Evolutionary conservation across 176 grass and related monocot species (phyloP).

Genomic region (Coix lacrymajobi): DNA sequence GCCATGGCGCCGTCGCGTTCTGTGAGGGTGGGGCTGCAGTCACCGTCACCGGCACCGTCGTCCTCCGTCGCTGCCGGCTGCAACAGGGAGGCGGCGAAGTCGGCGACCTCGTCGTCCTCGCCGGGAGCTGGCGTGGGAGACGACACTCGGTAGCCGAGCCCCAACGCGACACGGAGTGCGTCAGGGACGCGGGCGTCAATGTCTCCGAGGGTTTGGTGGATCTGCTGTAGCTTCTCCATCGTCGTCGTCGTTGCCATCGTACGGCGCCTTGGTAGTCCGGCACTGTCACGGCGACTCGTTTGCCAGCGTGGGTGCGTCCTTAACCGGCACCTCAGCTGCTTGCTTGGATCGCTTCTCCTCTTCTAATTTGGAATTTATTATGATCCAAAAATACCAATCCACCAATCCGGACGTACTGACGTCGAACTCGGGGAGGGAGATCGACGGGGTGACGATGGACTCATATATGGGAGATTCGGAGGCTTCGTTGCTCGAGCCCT

Average conservation of each 20-base stretch:
- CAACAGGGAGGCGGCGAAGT: neutral
- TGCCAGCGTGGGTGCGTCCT: too few relatives aligned
- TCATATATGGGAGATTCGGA: too few relatives aligned
- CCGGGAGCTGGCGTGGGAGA: neutral
- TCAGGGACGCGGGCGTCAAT: conserved; percentile 2
- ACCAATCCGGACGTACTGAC: too few relatives aligned
- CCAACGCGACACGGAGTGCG: neutral
- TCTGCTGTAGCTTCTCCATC: neutral
- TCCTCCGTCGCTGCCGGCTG: neutral
- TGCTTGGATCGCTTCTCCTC: too few relatives aligned
- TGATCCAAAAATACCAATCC: too few relatives aligned
- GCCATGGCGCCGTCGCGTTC: neutral
- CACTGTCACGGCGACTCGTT: too few relatives aligned
- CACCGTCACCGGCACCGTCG: neutral
- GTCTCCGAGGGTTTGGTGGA: conserved; percentile 8
- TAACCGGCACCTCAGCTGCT: too few relatives aligned
- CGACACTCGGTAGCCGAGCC: neutral
- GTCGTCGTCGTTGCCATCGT: neutral
- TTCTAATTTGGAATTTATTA: too few relatives aligned
- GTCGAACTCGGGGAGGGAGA: too few relatives aligned
- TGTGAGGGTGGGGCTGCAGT: neutral
- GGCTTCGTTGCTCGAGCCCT: too few relatives aligned
- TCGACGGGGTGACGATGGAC: too few relatives aligned
- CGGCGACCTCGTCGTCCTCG: neutral
- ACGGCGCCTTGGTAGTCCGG: too few relatives aligned